Evolutionary conservation across 2,329 filamentous ascomycete species (phyloP), one percentile per base, ranked within the genome.

Genomic region (Escovopsis sp.): DNA sequence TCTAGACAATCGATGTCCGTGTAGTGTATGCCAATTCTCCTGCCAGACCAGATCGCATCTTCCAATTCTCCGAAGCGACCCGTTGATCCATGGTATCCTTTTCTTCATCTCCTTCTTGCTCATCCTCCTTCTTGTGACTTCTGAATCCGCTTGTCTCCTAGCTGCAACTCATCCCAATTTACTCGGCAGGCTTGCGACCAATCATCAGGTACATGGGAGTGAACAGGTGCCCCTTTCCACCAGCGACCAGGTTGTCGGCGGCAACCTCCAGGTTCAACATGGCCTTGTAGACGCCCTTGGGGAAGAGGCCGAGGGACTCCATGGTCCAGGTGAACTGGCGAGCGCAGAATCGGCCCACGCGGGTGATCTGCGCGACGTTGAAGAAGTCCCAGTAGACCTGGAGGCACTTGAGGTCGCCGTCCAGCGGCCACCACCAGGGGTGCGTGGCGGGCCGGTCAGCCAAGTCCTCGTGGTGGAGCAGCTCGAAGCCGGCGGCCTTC

Each of bases 191-290:
- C 72, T 95, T 95, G 65, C 84, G 79, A 46, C 78, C 89, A 45
- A 95, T 76, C 85, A 95, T 95, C 57, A 96, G 70, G 67, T 94
- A 95, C 89, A 96, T 96, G 43, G 89, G 89, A 2, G 89, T 96
- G 66, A 96, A 96, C n/a, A 96, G 74, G 62, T 94, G 84, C 67
- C 88, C 72, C 60, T 78, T 76, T 31, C 79, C 89, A 63, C 89
- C 89, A 38, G 84, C 85, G 16, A 94, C 88, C 40, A 96, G 69
- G 53, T 77, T 83, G 62, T 95, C 88, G 10, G 76, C 87, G 29
- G 85, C 88, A 44, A 79, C 57, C 6, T 83, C 87, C 54, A 96
- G 66, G 55, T 83, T 87, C 64, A 95, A 83, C 10, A 87, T 88
- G n/a, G 87, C 94, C 77, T 94, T 94, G 67, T 86, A 84, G 38